phyloP scores from a whole-genome alignment of 306 rosid genomes.

The Trichosanthes truncata region DNA sequence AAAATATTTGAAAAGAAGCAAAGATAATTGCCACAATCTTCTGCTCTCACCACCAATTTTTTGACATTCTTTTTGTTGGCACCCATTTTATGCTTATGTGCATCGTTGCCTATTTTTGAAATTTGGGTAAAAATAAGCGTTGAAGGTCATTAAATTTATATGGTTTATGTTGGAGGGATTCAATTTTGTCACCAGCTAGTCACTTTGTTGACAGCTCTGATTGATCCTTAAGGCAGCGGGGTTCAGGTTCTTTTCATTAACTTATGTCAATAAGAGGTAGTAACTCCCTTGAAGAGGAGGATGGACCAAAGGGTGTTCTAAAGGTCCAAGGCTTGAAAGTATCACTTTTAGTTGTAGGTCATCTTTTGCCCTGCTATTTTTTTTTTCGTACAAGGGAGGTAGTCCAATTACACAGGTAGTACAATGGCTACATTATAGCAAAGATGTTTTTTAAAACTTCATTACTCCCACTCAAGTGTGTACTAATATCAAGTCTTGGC shows the following conservation, averaged over 20 bases:
- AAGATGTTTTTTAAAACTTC: background rate
- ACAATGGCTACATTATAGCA: background rate
- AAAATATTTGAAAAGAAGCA: background rate
- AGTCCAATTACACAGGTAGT: background rate
- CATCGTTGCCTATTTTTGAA: background rate
- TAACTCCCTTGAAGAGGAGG: background rate
- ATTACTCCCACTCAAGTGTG: background rate
- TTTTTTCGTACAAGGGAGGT: background rate
- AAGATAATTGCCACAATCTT: background rate
- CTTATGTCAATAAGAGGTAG: background rate
- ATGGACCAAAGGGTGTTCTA: background rate
- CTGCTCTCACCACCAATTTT: background rate
- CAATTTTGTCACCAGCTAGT: background rate
- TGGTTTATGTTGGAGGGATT: background rate
- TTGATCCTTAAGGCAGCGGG: background rate
- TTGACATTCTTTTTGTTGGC: background rate
- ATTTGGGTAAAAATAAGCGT: background rate
- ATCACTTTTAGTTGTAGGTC: background rate
- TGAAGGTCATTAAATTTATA: background rate
- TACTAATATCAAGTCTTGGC: background rate
- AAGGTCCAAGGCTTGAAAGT: background rate
- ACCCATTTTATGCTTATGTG: background rate
- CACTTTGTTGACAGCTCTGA: slow-evolving; percentile 1
- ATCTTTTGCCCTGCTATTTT: background rate
- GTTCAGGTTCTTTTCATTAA: background rate